A percentile compares a stretch with the other conserved stretches of the same genome.
phyloP scores from a whole-genome alignment of 257 asterid species.

The Osmanthus fragrans region DNA sequence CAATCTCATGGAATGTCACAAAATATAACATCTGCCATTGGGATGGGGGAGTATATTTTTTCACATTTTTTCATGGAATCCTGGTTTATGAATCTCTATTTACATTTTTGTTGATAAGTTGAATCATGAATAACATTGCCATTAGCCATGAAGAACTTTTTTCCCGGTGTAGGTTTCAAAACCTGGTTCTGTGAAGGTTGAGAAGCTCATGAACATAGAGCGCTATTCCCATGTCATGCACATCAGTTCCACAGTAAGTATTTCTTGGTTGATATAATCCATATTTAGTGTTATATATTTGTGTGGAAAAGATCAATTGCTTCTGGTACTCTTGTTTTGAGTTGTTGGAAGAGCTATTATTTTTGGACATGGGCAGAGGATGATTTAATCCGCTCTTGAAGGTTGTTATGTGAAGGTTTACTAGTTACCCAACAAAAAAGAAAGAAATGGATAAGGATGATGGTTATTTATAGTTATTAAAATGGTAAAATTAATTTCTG shows the following conservation, averaged over 20 bases:
- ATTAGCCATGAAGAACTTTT: neutral
- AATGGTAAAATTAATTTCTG: neutral
- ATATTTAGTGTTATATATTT: slow-evolving; percentile 6
- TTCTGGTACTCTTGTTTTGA: slow-evolving; percentile 11
- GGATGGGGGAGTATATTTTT: neutral
- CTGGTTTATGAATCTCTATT: neutral
- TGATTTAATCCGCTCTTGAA: slow-evolving; percentile 5
- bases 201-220: slow-evolving; percentile 88
- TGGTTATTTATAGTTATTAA: slow-evolving; percentile 12
- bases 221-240: slow-evolving; percentile 99
- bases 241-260: slow-evolving; percentile 92
- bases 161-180: slow-evolving; percentile 72
- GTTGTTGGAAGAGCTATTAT: neutral
- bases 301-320: neutral
- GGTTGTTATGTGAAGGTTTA: neutral
- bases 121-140: neutral
- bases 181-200: slow-evolving; percentile 92
- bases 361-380: neutral
- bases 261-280: slow-evolving; percentile 15
- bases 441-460: neutral
- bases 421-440: neutral
- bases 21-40: neutral
- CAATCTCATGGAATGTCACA: neutral
- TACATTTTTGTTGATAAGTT: too few species aligned
- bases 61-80: neutral